Evolutionary conservation across 257 asterid species (phyloP).

Genomic region (Nicotiana benthamiana): DNA sequence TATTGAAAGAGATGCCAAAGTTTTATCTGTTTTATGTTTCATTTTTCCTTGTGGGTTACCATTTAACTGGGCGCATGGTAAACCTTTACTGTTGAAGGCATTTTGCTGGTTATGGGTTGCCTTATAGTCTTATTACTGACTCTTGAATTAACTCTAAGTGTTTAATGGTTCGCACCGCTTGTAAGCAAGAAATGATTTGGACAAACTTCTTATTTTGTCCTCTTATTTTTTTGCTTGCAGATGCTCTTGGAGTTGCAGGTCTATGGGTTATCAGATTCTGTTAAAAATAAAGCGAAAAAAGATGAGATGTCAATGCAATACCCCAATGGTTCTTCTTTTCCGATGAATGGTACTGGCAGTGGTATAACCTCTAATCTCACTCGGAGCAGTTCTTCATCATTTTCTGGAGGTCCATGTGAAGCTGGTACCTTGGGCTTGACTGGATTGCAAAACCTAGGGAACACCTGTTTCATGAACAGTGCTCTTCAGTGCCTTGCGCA

Average conservation of each 20-base stretch:
- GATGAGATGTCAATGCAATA: conserved; percentile 39
- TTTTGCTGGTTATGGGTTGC: neutral
- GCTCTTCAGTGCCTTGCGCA: conserved; percentile 91
- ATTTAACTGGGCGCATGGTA: neutral
- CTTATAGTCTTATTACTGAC: neutral
- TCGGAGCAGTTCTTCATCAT: conserved; percentile 41
- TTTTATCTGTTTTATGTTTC: neutral
- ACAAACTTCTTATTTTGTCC: conserved; percentile 19
- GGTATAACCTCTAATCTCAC: conserved; percentile 33
- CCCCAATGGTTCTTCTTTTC: conserved; percentile 45
- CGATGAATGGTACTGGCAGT: conserved; percentile 48
- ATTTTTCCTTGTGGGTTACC: neutral
- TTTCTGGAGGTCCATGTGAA: conserved; percentile 55
- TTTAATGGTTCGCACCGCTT: neutral
- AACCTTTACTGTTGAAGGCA: neutral
- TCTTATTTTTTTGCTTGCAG: conserved; percentile 30
- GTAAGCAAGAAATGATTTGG: neutral
- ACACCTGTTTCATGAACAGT: conserved; percentile 98
- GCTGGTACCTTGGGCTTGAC: conserved; percentile 85
- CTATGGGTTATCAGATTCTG: conserved; percentile 81
- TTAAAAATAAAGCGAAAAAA: conserved; percentile 45
- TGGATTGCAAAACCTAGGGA: conserved; percentile 90
- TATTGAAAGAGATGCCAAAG: neutral
- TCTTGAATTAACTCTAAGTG: neutral
- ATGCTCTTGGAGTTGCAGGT: conserved; percentile 91